phyloP scores from a whole-genome alignment of 345 rosid genomes.

The Populus simonii region DNA sequence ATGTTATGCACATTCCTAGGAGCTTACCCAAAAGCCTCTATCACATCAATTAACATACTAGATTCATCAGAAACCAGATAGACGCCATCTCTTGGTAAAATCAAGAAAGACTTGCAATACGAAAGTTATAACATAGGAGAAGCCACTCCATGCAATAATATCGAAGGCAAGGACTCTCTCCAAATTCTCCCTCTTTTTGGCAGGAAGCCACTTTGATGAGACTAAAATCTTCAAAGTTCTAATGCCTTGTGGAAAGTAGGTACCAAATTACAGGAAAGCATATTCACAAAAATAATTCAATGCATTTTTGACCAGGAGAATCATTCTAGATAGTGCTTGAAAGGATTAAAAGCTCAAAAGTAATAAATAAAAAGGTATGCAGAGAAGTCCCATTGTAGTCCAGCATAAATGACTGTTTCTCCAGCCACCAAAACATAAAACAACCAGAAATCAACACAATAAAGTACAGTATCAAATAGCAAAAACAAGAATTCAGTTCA shows the following conservation, averaged over 20 bases:
- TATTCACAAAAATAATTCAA: not conserved
- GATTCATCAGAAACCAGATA: not conserved
- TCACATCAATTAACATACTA: not conserved
- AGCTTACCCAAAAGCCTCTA: not conserved
- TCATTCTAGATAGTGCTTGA: not conserved
- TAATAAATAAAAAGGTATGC: not conserved
- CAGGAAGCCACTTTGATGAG: not conserved
- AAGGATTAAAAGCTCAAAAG: not conserved
- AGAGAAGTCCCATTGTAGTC: not conserved
- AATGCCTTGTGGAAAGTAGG: not conserved
- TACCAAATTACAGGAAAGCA: not conserved
- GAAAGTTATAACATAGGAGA: not conserved
- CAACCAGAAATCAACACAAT: not conserved
- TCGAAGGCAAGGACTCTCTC: not conserved
- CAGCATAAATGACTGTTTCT: not conserved
- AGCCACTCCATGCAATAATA: not conserved
- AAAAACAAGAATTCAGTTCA: not conserved
- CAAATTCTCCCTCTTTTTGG: not conserved
- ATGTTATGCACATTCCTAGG: not conserved
- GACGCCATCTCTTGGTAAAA: not conserved
- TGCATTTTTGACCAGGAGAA: not conserved
- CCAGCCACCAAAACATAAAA: conserved; percentile 1
- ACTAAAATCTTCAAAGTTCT: not conserved
- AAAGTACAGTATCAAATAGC: not conserved
- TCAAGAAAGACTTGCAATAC: not conserved